Evolutionary conservation across 2,329 filamentous ascomycete species (phyloP).

Genomic region (Pestalotiopsis sp.): DNA sequence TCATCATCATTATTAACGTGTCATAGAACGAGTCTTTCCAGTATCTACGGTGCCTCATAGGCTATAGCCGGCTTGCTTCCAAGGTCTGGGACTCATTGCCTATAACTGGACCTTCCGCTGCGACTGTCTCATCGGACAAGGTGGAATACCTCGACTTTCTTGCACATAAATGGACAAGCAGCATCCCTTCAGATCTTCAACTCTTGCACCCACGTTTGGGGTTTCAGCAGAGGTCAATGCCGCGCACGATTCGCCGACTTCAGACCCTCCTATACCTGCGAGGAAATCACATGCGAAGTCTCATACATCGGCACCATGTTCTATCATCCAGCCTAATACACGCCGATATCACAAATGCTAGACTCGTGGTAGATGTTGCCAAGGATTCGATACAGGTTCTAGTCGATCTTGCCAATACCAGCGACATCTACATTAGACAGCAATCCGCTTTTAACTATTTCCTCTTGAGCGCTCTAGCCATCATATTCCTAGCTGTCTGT

Average conservation of each 20-base stretch:
- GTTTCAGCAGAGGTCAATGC: neutral
- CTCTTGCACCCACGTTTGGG: neutral
- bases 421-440: slow-evolving; percentile 1
- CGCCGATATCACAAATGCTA: neutral
- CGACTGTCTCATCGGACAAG: neutral
- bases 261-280: neutral
- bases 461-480: neutral
- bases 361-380: slow-evolving; percentile 1
- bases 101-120: neutral
- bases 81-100: neutral
- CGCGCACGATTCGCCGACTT: neutral
- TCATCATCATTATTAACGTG: neutral
- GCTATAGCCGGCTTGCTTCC: slow-evolving; percentile 1
- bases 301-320: slow-evolving; percentile 1
- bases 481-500: neutral
- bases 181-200: neutral
- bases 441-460: slow-evolving; percentile 3
- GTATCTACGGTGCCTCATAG: neutral
- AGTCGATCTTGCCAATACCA: neutral
- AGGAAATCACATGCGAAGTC: neutral
- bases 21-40: neutral
- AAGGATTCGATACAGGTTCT: neutral
- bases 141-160: slow-evolving; percentile 5
- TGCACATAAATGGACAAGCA: neutral
- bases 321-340: neutral